A percentile compares a stretch with the other conserved stretches of the same genome.
Conservation (phyloP, 768 basidiomycete species). For the Phylloporus sp. region DNA sequence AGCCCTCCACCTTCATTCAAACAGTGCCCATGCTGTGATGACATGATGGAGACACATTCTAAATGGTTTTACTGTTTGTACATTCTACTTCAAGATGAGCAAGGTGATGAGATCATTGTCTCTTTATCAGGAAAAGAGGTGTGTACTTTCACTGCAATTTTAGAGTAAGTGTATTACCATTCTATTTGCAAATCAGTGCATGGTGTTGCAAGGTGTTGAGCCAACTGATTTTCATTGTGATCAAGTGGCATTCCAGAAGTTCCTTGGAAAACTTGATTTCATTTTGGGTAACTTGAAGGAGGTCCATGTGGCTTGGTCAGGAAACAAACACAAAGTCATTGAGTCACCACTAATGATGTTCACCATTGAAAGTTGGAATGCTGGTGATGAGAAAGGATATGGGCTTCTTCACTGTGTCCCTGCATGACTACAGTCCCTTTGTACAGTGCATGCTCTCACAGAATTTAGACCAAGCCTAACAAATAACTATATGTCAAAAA, state of each 20-base stretch:
- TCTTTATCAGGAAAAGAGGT: constrained; percentile 48
- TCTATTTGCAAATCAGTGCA: constrained; percentile 31
- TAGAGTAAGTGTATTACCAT: not conserved
- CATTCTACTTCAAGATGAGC: constrained; percentile 48
- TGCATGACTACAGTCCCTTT: not conserved
- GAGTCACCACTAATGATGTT: constrained; percentile 26
- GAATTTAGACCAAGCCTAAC: too few species aligned
- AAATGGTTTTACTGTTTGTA: constrained; percentile 46
- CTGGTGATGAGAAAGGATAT: constrained; percentile 17
- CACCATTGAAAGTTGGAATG: constrained; percentile 29
- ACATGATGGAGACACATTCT: constrained; percentile 47
- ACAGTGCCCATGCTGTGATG: constrained; percentile 49
- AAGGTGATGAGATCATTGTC: constrained; percentile 38
- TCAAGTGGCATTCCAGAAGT: constrained; percentile 30
- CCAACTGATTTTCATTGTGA: constrained; percentile 43
- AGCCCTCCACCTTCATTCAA: constrained; percentile 43
- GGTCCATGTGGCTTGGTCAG: constrained; percentile 33
- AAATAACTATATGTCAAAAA: too few species aligned
- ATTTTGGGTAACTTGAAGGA: constrained; percentile 45
- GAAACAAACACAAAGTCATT: constrained; percentile 16
- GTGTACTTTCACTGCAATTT: constrained; percentile 8
- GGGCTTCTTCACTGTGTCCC: constrained; percentile 19
- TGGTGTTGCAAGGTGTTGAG: constrained; percentile 40
- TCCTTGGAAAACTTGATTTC: constrained; percentile 39
- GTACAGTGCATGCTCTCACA: too few species aligned